Evolutionary conservation across 2,329 filamentous ascomycete species (phyloP), one percentile per base, ranked within the genome.

Genomic region (Ceratocystis alfenasii): DNA sequence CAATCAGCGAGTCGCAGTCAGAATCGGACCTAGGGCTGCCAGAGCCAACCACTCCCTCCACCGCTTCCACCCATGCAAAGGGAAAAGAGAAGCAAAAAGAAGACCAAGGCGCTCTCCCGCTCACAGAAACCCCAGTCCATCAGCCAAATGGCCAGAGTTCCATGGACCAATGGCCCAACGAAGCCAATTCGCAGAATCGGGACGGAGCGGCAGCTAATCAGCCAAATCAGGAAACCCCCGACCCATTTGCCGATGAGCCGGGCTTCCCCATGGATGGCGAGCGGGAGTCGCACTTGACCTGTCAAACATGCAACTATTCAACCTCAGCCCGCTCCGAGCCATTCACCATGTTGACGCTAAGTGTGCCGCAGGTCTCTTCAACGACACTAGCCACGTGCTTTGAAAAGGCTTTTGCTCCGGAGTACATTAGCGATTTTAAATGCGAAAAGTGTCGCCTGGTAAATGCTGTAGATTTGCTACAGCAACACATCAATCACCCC

Each of bases 371-470:
- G 73, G 83, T 87, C 68, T 85, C 81, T 63, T 88, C 89, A 1
- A 92, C 92, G 0, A 87, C 90, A 0, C 80, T 99, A 17, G 91
- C 88, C 72, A 81, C 86, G 7, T 99, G 94, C 75, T 94, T 99
- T 71, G 94, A 99, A 72, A 89, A 89, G 50, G 87, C 96, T 75
- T 87, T 99, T 70, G 96, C 96, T 76, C 90, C 90, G 0, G 94
- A 99, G 75, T 88, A 91, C 73, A 96, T 99, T 70, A 93, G 97
- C 69, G 94, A 96, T 74, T 99, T 95, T 79, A 92, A 89, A 70
- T 99, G 94, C 77, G 94, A 96, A 71, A 89, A 86, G 76, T 99
- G 94, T 73, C 85, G 91, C 25, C 80, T 99, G n/a, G 76, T 89
- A 55, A 88, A 96, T 74, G 91, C 91, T 3, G 77, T 89, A 64